phyloP scores from a whole-genome alignment of 2,329 filamentous ascomycete genomes.

The Monosporascus sp. region DNA sequence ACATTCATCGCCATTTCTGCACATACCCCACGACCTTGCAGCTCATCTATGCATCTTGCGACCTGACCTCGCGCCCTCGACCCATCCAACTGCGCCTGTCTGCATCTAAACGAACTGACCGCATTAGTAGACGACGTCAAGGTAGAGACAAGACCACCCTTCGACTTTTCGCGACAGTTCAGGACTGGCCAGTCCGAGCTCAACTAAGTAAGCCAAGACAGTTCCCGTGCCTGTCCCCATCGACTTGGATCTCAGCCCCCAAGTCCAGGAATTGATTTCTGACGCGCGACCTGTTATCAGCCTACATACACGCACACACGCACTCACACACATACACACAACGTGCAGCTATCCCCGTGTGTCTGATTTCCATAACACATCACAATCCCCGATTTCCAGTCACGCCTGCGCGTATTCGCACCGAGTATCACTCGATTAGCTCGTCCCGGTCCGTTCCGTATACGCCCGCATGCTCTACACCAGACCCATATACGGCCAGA shows the following conservation, averaged over 20 bases:
- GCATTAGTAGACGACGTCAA: not conserved
- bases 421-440: not conserved
- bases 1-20: constrained; percentile 20
- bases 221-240: not conserved
- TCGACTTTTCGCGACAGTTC: constrained; percentile 5
- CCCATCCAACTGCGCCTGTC: not conserved
- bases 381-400: not conserved
- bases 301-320: not conserved
- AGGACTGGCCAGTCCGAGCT: constrained; percentile 3
- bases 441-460: too few relatives aligned
- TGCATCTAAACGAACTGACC: constrained; percentile 1
- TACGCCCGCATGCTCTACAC: not conserved
- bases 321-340: not conserved
- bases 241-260: not conserved
- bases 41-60: constrained; percentile 11
- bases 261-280: not conserved
- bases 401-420: not conserved
- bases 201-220: constrained; percentile 9
- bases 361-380: not conserved
- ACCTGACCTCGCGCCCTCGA: constrained; percentile 1
- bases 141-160: not conserved
- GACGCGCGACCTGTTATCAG: constrained; percentile 1
- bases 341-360: not conserved
- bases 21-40: constrained; percentile 33
- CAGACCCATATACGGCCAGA: not conserved